Base-by-base conservation (phyloP, 192 early-diverging fungal genomes). In the Jimgerdemannia lactiflua region DNA sequence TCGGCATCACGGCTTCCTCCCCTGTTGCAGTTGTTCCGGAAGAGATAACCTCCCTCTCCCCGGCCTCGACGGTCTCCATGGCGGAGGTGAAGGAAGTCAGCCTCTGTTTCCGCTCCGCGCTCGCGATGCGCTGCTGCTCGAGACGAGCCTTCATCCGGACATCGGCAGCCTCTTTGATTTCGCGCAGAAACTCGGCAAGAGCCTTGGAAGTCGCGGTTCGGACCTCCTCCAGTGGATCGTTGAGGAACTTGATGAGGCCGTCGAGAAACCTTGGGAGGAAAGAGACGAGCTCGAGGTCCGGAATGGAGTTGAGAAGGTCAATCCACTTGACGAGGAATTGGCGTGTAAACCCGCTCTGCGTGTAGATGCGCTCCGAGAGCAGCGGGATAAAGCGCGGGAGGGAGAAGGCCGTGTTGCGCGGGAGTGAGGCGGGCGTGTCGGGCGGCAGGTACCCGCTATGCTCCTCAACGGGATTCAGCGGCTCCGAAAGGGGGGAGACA, bases 281-380 rank as follows among this genome's bases (percentile, higher is more conserved):
- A 2, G 89, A 89, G 14, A 99, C 92, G 42, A 99, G 80, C 72
- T 99, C 98, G 29, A 99, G 85, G 43, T 96, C 97, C 0, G 97
- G 98, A 19, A 99, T 92, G 0, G 95, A 93, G 76, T 98, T 94
- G 49, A 99, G 80, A 0, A 97, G 92, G 8, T 87, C 86, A 63
- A 99, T 94, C 95, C 98, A 99, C 65, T 95, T 93, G 6, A 99
- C 94, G 4, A 99, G 86, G 77, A 95, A 99, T 64, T 94, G 91
- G 7, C 98, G 88, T 9, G 95, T 93, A 70, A 89, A 91, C 3
- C 97, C 94, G 79, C 97, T 97, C 74, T 95, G 86, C 7, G 93
- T 92, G 77, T 96, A 91, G 78, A 99, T 94, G 39, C 98, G 94
- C 77, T 99, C 96, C 3, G 92, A 79, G 2, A 99, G 83, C 29